These are phyloP conservation scores for Babesia bovis DNA, from an alignment of 169 alveolate species.

Conservation along the genomic window DNA sequence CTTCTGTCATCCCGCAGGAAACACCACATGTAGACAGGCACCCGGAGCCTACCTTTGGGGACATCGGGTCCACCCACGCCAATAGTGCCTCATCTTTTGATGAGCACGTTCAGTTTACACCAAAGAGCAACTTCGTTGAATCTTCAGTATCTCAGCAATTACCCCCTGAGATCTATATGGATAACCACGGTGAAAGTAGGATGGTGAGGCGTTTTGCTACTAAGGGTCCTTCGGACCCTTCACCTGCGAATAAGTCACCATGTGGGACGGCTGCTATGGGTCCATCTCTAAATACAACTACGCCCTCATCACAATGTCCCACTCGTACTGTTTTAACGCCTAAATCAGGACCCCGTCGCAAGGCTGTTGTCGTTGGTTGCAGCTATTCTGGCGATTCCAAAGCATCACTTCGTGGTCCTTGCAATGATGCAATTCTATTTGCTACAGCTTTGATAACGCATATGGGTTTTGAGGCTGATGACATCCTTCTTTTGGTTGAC, in stretches of 20 bases:
- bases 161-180: not conserved
- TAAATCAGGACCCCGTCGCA: slow-evolving; percentile 36
- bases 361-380: slow-evolving; percentile 88
- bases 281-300: not conserved
- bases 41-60: not conserved
- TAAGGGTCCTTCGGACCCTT: not conserved
- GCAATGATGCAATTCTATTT: slow-evolving; percentile 86
- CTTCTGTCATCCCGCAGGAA: not conserved
- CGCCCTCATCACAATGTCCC: not conserved
- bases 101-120: not conserved
- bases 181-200: not conserved
- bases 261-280: not conserved
- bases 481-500: slow-evolving; percentile 81
- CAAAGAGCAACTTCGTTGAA: not conserved
- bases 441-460: slow-evolving; percentile 81
- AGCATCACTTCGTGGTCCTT: slow-evolving; percentile 81
- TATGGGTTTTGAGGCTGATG: slow-evolving; percentile 78
- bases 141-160: not conserved
- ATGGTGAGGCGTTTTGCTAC: slow-evolving; percentile 1
- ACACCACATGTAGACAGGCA: not conserved
- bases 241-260: not conserved
- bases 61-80: not conserved
- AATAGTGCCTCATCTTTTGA: not conserved
- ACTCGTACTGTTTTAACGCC: not conserved
- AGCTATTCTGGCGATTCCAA: slow-evolving; percentile 75